Percentiles rank a stretch among this genome's conserved stretches.
phyloP scores from a whole-genome alignment of 345 rosid genomes.

The Eucalyptus dawsonii region DNA sequence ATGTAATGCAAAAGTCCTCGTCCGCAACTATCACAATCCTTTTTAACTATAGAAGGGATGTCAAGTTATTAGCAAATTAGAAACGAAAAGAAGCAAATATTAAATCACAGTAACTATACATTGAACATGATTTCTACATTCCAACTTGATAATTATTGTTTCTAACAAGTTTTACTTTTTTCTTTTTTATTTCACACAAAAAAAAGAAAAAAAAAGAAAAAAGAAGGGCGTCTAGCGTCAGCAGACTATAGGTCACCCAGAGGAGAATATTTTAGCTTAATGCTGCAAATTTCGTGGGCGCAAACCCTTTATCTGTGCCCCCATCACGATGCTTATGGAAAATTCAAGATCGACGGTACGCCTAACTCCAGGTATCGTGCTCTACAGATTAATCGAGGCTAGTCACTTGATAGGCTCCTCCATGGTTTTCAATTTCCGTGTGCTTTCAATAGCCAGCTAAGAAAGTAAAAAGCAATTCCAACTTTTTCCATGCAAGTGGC shows the following conservation, averaged over 20 bases:
- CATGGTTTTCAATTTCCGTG: not conserved
- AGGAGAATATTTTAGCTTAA: not conserved
- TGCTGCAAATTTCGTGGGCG: not conserved
- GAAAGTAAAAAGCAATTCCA: not conserved
- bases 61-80: not conserved
- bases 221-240: no score
- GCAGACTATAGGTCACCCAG: not conserved
- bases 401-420: not conserved
- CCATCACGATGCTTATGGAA: not conserved
- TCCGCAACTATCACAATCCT: not conserved
- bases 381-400: not conserved
- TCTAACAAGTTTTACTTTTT: not conserved
- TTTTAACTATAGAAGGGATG: not conserved
- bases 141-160: not conserved
- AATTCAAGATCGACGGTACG: not conserved
- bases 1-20: not conserved
- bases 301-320: not conserved
- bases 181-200: not conserved
- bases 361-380: not conserved
- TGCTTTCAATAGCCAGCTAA: not conserved
- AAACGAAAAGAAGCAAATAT: not conserved
- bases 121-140: not conserved
- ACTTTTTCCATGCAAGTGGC: not conserved
- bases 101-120: not conserved
- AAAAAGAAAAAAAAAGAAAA: accelerated